A percentile compares a stretch with the other conserved stretches of the same genome.
These are phyloP conservation scores for Ustilago loliicola DNA, from an alignment of 1,284 basidiomycete species.

Conservation along the genomic window DNA sequence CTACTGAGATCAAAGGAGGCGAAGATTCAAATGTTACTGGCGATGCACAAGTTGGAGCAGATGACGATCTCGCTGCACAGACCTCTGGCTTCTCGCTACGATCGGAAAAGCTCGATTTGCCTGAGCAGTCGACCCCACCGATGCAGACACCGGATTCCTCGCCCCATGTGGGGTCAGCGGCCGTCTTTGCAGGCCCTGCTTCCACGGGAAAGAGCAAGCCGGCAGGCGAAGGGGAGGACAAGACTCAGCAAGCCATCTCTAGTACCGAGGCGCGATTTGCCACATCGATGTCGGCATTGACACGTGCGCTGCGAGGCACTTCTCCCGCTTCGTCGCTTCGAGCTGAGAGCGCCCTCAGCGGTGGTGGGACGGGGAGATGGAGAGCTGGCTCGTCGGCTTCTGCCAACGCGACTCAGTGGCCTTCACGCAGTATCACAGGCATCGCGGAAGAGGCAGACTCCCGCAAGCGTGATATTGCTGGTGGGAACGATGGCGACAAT, in stretches of 20 bases:
- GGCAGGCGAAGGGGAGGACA: neutral
- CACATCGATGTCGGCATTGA: constrained; percentile 41
- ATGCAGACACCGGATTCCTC: constrained; percentile 50
- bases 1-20: neutral
- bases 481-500: constrained; percentile 22
- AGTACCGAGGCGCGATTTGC: constrained; percentile 9
- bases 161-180: constrained; percentile 15
- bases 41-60: neutral
- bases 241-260: neutral
- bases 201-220: constrained; percentile 10
- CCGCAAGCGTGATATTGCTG: constrained; percentile 7
- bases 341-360: constrained; percentile 17
- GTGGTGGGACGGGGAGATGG: constrained; percentile 21
- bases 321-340: constrained; percentile 38
- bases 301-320: constrained; percentile 41
- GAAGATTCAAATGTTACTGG: neutral
- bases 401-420: constrained; percentile 29
- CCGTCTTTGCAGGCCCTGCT: constrained; percentile 6
- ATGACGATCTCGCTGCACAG: constrained; percentile 23
- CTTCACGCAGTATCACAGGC: constrained; percentile 36
- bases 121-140: constrained; percentile 37
- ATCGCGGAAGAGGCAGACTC: constrained; percentile 31
- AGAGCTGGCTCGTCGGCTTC: constrained; percentile 37
- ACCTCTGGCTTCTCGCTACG: constrained; percentile 37
- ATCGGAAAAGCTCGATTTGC: constrained; percentile 30